Evolutionary conservation across 2,329 filamentous ascomycete genomes (phyloP), one percentile per base, ranked within the genome.

Genomic region (Fusarium heterosporum): DNA sequence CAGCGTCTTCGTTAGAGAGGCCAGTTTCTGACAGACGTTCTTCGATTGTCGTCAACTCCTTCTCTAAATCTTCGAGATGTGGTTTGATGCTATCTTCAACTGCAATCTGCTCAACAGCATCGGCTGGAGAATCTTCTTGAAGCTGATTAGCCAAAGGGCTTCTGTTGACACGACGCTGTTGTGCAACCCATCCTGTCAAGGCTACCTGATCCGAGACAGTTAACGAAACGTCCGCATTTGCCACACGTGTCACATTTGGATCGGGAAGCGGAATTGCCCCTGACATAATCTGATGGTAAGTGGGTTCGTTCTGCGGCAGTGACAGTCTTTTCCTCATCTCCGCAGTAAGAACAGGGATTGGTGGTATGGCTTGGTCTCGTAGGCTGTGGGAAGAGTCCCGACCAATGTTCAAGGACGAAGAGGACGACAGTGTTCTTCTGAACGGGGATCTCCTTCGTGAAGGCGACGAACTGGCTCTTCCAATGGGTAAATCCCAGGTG

Each of bases 21-120:
- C 59, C 63, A 7, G 63, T 45, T 22, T 68, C 63, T 11, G 60
- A 67, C 4, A 47, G 17, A 4, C 43, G 34, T 38, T 68, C 65
- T 0, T 67, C 52, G 17, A 68, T 68, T 4, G 55, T 55, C 10
- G 63, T 67, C 9, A 68, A 40, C 5, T 26, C 39, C 17, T 52
- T 36, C 1, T 57, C 49, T 0, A 19, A 14, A 5, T 46, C 43
- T 4, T 45, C 40, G 4, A 29, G 12, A 1, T 26, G n/a, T 3
- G 22, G 6, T 5, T 38, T n/a, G 16, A 17, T 10, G 16, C n/a
- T 8, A 36, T 16, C 16, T 9, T 10, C 4, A 16, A 9, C 8
- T 8, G 8, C 8, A 36, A n/a, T 8, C 14, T 16, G 16, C 16
- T 17, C 34, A 16, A 9, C n/a, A n/a, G 16, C 8, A n/a, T 17